Percentiles rank a stretch among this genome's conserved stretches.
Conservation (phyloP, 805 yeast genomes). For the Saturnispora sekii region DNA sequence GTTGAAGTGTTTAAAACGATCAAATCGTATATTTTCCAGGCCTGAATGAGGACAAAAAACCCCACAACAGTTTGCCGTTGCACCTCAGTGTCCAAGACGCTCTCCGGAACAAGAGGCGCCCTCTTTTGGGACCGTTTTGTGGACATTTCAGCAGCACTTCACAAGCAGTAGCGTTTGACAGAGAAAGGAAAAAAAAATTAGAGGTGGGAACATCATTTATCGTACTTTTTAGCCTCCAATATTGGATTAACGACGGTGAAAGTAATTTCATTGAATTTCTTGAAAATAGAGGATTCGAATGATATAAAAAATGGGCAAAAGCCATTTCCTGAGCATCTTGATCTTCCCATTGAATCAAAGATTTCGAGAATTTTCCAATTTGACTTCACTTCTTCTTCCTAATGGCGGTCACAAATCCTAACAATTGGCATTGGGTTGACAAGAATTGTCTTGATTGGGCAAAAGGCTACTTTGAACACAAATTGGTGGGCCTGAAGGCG, state of each 20-base stretch:
- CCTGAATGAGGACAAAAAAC: conserved; percentile 64
- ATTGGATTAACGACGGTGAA: no score
- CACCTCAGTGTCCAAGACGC: conserved; percentile 59
- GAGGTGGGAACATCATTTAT: neutral
- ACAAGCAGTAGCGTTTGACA: no score
- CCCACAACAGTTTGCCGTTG: conserved; percentile 66
- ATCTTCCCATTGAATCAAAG: no score
- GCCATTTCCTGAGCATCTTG: neutral
- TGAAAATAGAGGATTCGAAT: no score
- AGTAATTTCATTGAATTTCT: no score
- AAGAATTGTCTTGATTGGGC: conserved; percentile 95
- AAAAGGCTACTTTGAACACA: conserved; percentile 57
- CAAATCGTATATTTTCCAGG: conserved; percentile 75
- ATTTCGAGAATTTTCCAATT: neutral
- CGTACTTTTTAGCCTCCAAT: no score
- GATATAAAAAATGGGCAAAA: neutral
- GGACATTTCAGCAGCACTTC: neutral
- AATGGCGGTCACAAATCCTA: conserved; percentile 95
- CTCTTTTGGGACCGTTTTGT: conserved; percentile 1
- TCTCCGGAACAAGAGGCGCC: conserved; percentile 49
- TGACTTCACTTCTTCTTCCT: neutral
- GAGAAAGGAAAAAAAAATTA: neutral
- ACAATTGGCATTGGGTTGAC: conserved; percentile 99
- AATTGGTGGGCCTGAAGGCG: conserved; percentile 42
- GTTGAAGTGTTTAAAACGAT: conserved; percentile 42